Percentiles rank a stretch among this genome's conserved stretches.
Evolutionary conservation across 2,329 filamentous ascomycete species (phyloP).

Genomic region (Aspergillus sp.): DNA sequence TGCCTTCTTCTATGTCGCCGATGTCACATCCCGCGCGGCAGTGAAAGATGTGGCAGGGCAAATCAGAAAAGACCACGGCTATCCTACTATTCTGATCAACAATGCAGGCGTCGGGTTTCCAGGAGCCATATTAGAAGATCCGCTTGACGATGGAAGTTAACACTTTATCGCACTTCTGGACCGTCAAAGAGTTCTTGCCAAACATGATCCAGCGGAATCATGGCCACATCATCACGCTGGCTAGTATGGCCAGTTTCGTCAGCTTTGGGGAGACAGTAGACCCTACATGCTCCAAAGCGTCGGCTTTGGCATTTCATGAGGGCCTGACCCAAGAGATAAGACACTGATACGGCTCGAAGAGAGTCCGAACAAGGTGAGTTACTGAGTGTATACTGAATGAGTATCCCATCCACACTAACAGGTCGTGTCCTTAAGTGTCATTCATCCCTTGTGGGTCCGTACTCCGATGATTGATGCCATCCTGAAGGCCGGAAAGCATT

Average conservation of each 20-base stretch:
- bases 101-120: conserved; percentile 40
- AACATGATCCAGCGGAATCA: conserved; percentile 41
- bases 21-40: conserved; percentile 17
- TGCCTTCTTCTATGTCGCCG: conserved; percentile 19
- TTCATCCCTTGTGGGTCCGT: conserved; percentile 17
- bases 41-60: conserved; percentile 18
- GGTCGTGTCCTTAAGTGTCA: conserved; percentile 4
- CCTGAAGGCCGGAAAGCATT: conserved; percentile 6
- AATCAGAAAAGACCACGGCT: conserved; percentile 27
- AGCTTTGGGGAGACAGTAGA: conserved; percentile 40
- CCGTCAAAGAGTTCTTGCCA: conserved; percentile 43
- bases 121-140: conserved; percentile 39
- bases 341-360: conserved; percentile 20
- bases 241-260: conserved; percentile 44
- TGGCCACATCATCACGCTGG: conserved; percentile 50
- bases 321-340: conserved; percentile 27
- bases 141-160: conserved; percentile 44
- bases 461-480: conserved; percentile 37
- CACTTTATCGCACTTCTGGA: conserved; percentile 41
- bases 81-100: conserved; percentile 39
- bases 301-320: conserved; percentile 46
- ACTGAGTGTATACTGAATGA: not conserved
- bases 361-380: conserved; percentile 22
- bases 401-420: conserved; percentile 1
- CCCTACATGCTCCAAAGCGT: conserved; percentile 44